phyloP scores from a whole-genome alignment of 2,329 filamentous ascomycete genomes.

The Colletotrichum sp. region DNA sequence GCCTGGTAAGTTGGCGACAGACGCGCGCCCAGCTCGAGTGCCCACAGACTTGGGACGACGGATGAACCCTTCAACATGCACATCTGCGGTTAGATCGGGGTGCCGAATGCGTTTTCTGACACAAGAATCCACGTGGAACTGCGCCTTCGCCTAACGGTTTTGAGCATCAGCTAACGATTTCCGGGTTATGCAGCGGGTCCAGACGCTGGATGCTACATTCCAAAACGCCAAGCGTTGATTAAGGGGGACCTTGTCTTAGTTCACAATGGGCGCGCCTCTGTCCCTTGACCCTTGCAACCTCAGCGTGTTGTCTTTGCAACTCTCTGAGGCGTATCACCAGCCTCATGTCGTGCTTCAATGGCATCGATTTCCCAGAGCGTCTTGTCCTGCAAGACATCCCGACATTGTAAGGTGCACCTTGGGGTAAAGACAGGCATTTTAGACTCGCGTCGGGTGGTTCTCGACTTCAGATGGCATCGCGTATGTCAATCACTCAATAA shows the following conservation, averaged over 20 bases:
- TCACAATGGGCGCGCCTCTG: not conserved
- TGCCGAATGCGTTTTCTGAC: not conserved
- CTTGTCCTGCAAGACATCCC: not conserved
- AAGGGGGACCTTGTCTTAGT: conserved; percentile 14
- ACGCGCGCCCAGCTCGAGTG: not conserved
- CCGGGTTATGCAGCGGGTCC: not conserved
- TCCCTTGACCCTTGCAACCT: not conserved
- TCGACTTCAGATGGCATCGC: conserved; percentile 8
- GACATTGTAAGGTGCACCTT: not conserved
- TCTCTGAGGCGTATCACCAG: not conserved
- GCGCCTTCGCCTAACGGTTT: not conserved
- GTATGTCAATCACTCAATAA: conserved; percentile 10
- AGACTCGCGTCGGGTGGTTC: not conserved
- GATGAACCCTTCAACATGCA: not conserved
- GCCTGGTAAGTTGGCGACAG: conserved; percentile 13
- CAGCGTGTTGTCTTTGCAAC: not conserved
- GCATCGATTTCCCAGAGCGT: not conserved
- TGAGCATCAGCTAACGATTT: not conserved
- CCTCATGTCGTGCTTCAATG: not conserved
- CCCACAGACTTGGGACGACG: not conserved
- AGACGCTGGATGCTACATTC: not conserved
- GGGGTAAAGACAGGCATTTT: not conserved
- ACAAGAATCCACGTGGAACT: conserved; percentile 13
- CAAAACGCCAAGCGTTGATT: conserved; percentile 16
- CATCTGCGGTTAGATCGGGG: not conserved